These are phyloP conservation scores for Trypanosoma mega DNA, from an alignment of 208 protist genomes.

Conservation along the genomic window DNA sequence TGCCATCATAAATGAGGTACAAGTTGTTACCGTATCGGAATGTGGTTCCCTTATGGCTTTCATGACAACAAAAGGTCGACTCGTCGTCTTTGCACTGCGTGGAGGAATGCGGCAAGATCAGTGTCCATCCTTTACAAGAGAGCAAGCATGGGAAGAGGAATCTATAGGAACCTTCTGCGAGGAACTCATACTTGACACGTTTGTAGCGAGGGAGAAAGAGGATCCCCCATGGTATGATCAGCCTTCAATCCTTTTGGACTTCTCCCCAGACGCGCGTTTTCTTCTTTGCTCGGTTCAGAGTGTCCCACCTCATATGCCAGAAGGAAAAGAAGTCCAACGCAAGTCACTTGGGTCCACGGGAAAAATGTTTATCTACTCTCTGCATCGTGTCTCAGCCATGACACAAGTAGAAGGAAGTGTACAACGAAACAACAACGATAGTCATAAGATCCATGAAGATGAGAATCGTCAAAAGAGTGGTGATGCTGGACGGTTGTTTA, in stretches of 20 bases:
- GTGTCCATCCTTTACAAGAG: too few species aligned
- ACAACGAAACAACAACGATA: background rate
- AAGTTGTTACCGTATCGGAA: constrained; percentile 51
- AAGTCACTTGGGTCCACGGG: constrained; percentile 27
- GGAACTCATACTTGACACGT: constrained; percentile 42
- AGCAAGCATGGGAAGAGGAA: background rate
- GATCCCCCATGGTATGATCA: constrained; percentile 68
- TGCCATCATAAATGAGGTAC: constrained; percentile 65
- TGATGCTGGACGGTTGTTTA: constrained; percentile 35
- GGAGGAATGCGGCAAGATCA: too few species aligned
- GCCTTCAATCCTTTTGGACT: constrained; percentile 38
- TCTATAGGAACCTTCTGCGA: constrained; percentile 34
- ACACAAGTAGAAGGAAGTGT: background rate
- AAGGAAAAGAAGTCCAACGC: constrained; percentile 12
- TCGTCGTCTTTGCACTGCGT: constrained; percentile 58
- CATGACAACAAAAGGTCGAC: constrained; percentile 58
- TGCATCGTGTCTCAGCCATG: constrained; percentile 36
- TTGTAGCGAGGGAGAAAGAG: constrained; percentile 26
- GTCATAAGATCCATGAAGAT: background rate
- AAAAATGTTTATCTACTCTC: constrained; percentile 61
- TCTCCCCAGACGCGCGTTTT: constrained; percentile 66
- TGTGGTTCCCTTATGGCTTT: constrained; percentile 61
- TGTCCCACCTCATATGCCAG: constrained; percentile 15
- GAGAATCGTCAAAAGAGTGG: background rate
- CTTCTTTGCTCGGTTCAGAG: constrained; percentile 64